These are phyloP conservation scores for Vaccinium darrowii DNA, from an alignment of 148 eudicot genomes.

Conservation along the genomic window DNA sequence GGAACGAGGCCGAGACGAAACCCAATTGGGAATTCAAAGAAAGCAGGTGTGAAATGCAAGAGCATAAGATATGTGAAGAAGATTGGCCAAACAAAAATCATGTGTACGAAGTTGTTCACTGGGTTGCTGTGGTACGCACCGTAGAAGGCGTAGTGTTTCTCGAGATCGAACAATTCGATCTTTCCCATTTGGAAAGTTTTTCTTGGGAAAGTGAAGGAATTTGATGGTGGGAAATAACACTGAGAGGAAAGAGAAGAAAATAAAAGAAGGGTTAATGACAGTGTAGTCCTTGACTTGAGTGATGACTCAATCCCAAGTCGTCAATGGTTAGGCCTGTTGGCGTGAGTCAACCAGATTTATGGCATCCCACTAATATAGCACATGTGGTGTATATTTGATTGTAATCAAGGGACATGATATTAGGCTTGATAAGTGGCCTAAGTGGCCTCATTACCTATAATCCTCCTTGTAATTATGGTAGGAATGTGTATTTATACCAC, in stretches of 20 bases:
- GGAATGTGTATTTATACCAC: no score
- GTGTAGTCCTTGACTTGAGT: neutral
- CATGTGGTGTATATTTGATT: no score
- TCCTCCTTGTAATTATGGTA: no score
- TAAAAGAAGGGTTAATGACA: neutral
- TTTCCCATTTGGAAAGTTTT: neutral
- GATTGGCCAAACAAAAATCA: neutral
- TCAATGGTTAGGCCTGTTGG: no score
- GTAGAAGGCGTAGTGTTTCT: neutral
- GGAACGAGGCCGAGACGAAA: neutral
- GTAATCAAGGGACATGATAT: no score
- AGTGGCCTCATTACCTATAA: no score
- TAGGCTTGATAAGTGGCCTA: no score
- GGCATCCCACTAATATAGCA: no score
- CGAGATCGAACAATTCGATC: neutral
- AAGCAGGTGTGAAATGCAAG: neutral
- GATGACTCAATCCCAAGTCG: neutral
- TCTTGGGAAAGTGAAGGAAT: neutral
- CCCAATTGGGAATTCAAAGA: neutral
- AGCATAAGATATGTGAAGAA: neutral
- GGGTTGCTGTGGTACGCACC: neutral
- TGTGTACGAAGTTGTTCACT: neutral
- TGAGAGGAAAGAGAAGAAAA: neutral
- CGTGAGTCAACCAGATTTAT: no score
- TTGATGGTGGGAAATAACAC: neutral